These are phyloP conservation scores for Metschnikowia lochheadii DNA, from an alignment of 805 yeast species.

Conservation along the genomic window DNA sequence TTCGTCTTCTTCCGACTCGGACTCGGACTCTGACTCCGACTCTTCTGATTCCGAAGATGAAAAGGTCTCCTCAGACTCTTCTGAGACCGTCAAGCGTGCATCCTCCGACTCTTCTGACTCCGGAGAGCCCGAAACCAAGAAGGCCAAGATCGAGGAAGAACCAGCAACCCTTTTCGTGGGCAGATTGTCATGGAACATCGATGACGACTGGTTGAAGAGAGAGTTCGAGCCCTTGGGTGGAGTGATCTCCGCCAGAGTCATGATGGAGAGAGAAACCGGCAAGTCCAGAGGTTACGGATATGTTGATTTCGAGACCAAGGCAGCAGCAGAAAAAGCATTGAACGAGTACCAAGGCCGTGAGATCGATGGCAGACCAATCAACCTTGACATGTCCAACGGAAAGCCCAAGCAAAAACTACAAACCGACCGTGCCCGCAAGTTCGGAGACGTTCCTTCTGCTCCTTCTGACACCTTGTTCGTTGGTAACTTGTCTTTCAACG, in stretches of 20 bases:
- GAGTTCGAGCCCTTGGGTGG: constrained; percentile 85
- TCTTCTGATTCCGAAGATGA: not conserved
- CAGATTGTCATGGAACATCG: constrained; percentile 95
- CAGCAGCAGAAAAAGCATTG: constrained; percentile 82
- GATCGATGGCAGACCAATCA: constrained; percentile 95
- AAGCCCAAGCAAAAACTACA: constrained; percentile 64
- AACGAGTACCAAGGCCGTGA: constrained; percentile 85
- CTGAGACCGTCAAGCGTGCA: constrained; percentile 27
- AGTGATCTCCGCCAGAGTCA: constrained; percentile 84
- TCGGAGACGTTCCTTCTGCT: constrained; percentile 84
- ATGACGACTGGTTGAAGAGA: constrained; percentile 86
- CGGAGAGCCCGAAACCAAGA: constrained; percentile 44
- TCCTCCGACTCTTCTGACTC: constrained; percentile 17
- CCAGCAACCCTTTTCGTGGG: constrained; percentile 94
- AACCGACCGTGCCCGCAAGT: constrained; percentile 79
- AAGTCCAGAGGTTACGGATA: constrained; percentile 97
- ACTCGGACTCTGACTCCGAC: not conserved
- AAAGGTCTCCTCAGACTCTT: constrained; percentile 19
- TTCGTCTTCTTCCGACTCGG: not conserved
- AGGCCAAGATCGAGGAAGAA: constrained; percentile 53
- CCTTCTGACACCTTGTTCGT: constrained; percentile 96
- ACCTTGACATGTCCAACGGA: constrained; percentile 85
- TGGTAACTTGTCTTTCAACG: constrained; percentile 92
- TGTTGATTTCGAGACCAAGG: constrained; percentile 82
- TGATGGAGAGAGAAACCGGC: constrained; percentile 86